These are phyloP conservation scores for Aspergillus conjunctus DNA, from an alignment of 495 filamentous ascomycete species.

Conservation along the genomic window DNA sequence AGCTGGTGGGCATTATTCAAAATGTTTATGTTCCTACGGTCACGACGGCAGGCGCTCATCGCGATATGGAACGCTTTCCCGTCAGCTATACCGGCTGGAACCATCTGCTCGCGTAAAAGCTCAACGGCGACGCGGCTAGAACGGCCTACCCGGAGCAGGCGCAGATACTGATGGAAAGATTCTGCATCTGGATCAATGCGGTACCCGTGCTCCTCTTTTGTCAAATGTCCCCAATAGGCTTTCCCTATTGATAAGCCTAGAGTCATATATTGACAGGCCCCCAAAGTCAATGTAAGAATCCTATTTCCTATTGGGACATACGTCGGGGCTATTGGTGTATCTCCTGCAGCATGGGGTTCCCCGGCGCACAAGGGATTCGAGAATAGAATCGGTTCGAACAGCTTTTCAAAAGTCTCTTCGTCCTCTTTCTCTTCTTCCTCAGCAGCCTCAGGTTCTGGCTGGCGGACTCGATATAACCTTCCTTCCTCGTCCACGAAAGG, in stretches of 20 bases:
- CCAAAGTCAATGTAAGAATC: conserved; percentile 68
- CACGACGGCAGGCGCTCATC: conserved; percentile 66
- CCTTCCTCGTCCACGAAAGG: conserved; percentile 39
- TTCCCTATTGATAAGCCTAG: conserved; percentile 42
- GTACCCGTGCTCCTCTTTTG: conserved; percentile 40
- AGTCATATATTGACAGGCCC: conserved; percentile 51
- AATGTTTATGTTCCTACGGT: conserved; percentile 67
- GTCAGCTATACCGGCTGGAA: conserved; percentile 38
- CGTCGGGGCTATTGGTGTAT: conserved; percentile 10
- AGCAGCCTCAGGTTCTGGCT: conserved; percentile 13
- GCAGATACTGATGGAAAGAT: conserved; percentile 67
- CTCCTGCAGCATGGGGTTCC: neutral
- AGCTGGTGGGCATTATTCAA: conserved; percentile 59
- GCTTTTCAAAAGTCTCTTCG: conserved; percentile 35
- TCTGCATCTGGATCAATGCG: conserved; percentile 66
- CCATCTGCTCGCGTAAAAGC: conserved; percentile 52
- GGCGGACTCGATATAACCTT: conserved; percentile 12
- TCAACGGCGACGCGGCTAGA: conserved; percentile 56
- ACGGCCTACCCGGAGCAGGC: conserved; percentile 64
- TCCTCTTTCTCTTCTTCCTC: conserved; percentile 27
- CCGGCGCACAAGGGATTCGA: neutral
- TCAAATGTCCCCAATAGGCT: conserved; percentile 76
- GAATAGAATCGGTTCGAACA: conserved; percentile 40
- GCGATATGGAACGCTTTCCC: conserved; percentile 68
- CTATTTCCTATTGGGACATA: conserved; percentile 59